Conservation (phyloP, 805 yeast genomes). For the Scheffersomyces spartinae region DNA sequence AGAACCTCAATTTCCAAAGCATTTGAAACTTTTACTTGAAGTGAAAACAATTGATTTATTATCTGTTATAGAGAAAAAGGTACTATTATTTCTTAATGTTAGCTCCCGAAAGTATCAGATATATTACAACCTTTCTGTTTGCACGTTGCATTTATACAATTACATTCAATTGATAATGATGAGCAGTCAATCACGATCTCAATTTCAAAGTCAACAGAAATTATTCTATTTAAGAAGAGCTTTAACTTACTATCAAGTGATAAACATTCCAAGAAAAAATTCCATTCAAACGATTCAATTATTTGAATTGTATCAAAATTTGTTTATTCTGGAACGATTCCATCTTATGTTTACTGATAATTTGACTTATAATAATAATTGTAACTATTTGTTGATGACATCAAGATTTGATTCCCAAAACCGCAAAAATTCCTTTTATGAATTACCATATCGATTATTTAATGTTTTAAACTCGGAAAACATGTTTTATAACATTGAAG, state of each 20-base stretch:
- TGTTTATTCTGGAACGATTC: constrained; percentile 17
- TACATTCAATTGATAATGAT: constrained; percentile 15
- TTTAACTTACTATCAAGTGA: constrained; percentile 20
- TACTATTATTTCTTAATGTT: constrained; percentile 3
- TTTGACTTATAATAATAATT: constrained; percentile 7
- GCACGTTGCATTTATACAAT: constrained; percentile 16
- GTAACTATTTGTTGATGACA: neutral
- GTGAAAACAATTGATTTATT: constrained; percentile 17
- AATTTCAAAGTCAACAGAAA: constrained; percentile 19
- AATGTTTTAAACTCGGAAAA: too few species aligned
- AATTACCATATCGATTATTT: neutral
- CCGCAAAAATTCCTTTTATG: constrained; percentile 1
- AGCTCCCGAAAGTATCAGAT: constrained; percentile 13
- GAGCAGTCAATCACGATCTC: constrained; percentile 9
- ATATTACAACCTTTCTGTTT: constrained; percentile 18
- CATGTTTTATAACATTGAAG: too few species aligned
- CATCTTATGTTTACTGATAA: constrained; percentile 10
- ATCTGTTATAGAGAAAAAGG: constrained; percentile 8
- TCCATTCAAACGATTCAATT: constrained; percentile 10
- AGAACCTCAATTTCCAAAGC: constrained; percentile 12
- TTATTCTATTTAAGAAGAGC: constrained; percentile 15
- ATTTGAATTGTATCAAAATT: constrained; percentile 19
- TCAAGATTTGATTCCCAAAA: neutral
- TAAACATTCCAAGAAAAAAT: constrained; percentile 13
- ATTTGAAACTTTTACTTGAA: constrained; percentile 14